phyloP scores from a whole-genome alignment of 306 rosid species.

The Corylus americana region DNA sequence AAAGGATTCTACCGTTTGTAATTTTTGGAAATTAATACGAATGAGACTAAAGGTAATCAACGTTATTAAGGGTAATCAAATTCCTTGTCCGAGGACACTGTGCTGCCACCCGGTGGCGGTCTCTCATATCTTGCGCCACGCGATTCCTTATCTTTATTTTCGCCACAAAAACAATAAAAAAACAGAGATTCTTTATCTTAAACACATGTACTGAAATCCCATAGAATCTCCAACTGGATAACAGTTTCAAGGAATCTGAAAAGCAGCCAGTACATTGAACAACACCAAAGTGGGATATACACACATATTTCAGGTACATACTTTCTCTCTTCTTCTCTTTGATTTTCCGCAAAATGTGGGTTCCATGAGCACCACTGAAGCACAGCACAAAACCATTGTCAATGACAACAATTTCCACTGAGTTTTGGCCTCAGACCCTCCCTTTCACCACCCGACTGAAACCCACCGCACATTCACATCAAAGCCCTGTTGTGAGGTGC shows the following conservation, averaged over 20 bases:
- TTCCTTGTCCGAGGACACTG: no score
- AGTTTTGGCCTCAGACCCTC: slow-evolving; percentile 55
- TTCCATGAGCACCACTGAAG: slow-evolving; percentile 29
- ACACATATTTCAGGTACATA: slow-evolving; percentile 7
- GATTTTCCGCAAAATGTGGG: slow-evolving; percentile 6
- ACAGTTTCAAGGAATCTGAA: not conserved
- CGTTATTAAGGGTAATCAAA: no score
- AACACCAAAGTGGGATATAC: not conserved
- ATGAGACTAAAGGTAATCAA: no score
- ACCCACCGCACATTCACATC: slow-evolving; percentile 35
- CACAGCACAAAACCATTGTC: slow-evolving; percentile 6
- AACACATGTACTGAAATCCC: slow-evolving; percentile 5
- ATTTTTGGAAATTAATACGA: no score
- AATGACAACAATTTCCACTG: slow-evolving; percentile 65
- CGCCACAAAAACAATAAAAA: not conserved
- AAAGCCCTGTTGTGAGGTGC: slow-evolving; percentile 32
- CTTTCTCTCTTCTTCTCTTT: not conserved
- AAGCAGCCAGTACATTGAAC: not conserved
- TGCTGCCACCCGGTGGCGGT: no score
- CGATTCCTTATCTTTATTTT: no score
- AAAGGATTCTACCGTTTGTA: no score
- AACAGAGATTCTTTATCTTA: slow-evolving; percentile 36
- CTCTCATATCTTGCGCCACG: no score
- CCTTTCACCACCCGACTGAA: slow-evolving; percentile 32
- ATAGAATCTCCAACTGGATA: not conserved